A percentile compares a stretch with the other conserved stretches of the same genome.
phyloP scores from a whole-genome alignment of 768 basidiomycete genomes.

The Tylopilus intermedius region DNA sequence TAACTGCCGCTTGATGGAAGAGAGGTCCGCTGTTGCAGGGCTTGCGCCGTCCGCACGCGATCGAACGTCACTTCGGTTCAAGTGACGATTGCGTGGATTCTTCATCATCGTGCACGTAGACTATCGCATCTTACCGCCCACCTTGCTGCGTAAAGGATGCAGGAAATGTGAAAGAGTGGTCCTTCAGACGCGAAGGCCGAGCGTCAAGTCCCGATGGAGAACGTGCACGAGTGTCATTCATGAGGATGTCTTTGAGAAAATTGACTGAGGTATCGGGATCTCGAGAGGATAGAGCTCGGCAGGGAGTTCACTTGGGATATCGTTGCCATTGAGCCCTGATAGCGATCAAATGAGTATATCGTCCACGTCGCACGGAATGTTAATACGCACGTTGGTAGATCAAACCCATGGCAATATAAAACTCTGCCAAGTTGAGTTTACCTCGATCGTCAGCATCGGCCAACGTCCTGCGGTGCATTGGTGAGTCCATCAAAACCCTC shows the following conservation, averaged over 20 bases:
- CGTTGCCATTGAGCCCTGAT: constrained; percentile 85
- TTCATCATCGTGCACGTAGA: constrained; percentile 79
- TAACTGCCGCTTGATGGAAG: constrained; percentile 82
- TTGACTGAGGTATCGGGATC: constrained; percentile 88
- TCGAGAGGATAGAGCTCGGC: constrained; percentile 80
- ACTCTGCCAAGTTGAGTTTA: constrained; percentile 91
- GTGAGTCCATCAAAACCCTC: not conserved
- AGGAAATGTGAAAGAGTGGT: constrained; percentile 64
- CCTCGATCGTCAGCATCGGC: constrained; percentile 93
- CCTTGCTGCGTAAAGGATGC: constrained; percentile 45
- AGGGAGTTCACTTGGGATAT: constrained; percentile 82
- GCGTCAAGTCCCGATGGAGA: constrained; percentile 50
- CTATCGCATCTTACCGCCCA: constrained; percentile 78
- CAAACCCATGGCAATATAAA: constrained; percentile 97
- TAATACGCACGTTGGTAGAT: constrained; percentile 84
- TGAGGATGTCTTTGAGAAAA: constrained; percentile 81
- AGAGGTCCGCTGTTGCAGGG: constrained; percentile 59
- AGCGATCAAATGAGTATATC: not conserved
- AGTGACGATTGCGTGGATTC: constrained; percentile 66
- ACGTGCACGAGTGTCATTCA: constrained; percentile 76
- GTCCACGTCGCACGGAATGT: not conserved
- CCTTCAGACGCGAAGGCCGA: constrained; percentile 58
- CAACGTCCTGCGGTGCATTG: constrained; percentile 57
- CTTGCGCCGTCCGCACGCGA: constrained; percentile 63
- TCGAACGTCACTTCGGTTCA: constrained; percentile 80